Evolutionary conservation across 805 yeast species (phyloP), one percentile per base, ranked within the genome.

Genomic region (Nakazawaea siamensis): DNA sequence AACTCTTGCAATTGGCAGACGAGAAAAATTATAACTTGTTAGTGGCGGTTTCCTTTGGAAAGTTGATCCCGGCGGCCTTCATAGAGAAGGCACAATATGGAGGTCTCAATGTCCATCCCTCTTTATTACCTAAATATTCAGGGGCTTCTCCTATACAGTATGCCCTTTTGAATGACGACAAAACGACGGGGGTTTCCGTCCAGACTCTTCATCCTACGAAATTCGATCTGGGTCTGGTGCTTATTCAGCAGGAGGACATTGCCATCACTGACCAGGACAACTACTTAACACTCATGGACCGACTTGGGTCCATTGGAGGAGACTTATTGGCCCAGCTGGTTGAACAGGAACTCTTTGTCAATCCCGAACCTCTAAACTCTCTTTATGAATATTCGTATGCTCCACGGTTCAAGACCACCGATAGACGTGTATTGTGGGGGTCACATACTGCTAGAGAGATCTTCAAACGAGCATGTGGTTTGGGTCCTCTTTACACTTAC

Each of bases 71-170:
- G 0, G 58, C 57, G 0, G 39, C 52, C 2, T 73, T 86, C 43
- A 54, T 92, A 2, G 33, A 49, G 0, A 33, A 52, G 0, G 57
- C 77, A 15, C 52, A 54, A 10, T 73, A 54, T 48, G 86, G 88
- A 4, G 94, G 97, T 0, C 51, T 92, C 18, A 92, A 92, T 50
- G 86, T 92, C 1, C 98, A 92, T 52, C 98, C 98, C 0, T 86
- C 96, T 0, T 52, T 87, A 5, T 64, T 92, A 7, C 98, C 98
- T 0, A 60, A 58, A 30, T 74, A 83, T 46, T 71, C 86, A 2
- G 98, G 98, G 1, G 78, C 97, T 0, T 80, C 96, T 1, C 98
- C 98, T 0, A 58, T 92, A 4, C 97, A 90, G 42, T 67, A 74
- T 40, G 77, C 96, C 0, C 55, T 92, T 10, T 52, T 88, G 47